phyloP scores from a whole-genome alignment of 2,329 filamentous ascomycete species.

The Chaetothyriales sp. region DNA sequence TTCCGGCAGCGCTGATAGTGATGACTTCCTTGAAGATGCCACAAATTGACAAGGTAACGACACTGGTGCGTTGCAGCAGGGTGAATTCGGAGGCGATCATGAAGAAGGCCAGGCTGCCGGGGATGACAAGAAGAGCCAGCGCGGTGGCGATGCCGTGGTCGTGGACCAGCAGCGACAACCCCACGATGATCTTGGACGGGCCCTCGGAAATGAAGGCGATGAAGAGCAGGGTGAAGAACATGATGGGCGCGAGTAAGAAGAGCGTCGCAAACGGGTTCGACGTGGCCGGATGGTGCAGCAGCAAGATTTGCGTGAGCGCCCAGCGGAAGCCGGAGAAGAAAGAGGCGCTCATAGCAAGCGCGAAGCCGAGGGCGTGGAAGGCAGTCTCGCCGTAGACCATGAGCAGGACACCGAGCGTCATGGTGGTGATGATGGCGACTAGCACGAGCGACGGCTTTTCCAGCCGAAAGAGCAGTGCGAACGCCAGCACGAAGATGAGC shows the following conservation, averaged over 20 bases:
- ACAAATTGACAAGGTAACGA: conserved; percentile 90
- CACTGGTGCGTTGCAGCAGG: conserved; percentile 81
- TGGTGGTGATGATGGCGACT: conserved; percentile 72
- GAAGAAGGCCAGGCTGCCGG: conserved; percentile 77
- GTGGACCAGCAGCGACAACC: conserved; percentile 49
- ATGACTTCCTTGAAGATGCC: conserved; percentile 99
- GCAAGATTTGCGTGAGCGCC: conserved; percentile 93
- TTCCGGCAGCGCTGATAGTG: conserved; percentile 75
- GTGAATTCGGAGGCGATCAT: conserved; percentile 98
- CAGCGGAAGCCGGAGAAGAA: conserved; percentile 96
- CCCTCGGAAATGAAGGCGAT: conserved; percentile 83
- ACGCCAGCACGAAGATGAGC: conserved; percentile 84
- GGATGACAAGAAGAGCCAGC: conserved; percentile 68
- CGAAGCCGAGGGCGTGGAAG: conserved; percentile 74
- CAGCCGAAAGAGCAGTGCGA: conserved; percentile 86
- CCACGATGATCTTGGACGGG: conserved; percentile 51
- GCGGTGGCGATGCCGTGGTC: conserved; percentile 56
- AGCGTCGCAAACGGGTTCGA: conserved; percentile 95
- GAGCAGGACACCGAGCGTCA: conserved; percentile 89
- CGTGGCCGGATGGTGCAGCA: conserved; percentile 85
- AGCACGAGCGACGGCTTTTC: conserved; percentile 78
- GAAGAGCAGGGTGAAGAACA: conserved; percentile 70
- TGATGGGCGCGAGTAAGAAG: conserved; percentile 92
- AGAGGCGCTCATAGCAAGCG: conserved; percentile 81
- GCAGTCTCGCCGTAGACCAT: conserved; percentile 95